These are phyloP conservation scores for Fusarium dlaminii DNA, from an alignment of 2,329 filamentous ascomycete genomes.

Conservation along the genomic window DNA sequence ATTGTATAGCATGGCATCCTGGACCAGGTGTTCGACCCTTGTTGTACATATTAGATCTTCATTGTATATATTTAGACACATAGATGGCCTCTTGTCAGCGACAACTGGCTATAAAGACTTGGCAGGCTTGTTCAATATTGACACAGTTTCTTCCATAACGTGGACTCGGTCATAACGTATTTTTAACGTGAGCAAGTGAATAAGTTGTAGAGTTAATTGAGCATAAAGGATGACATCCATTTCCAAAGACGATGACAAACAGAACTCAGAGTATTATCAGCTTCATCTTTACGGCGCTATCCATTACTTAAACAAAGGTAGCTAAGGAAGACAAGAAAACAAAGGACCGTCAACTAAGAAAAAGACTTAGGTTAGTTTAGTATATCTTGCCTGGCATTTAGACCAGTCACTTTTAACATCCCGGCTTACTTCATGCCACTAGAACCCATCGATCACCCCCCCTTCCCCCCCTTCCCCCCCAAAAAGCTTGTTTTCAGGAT, in stretches of 20 bases:
- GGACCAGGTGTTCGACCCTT: conserved; percentile 25
- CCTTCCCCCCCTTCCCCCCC: too few relatives aligned
- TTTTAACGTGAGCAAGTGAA: too few relatives aligned
- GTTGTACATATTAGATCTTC: conserved; percentile 30
- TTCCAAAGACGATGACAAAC: rapidly evolving
- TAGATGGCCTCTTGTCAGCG: conserved; percentile 6
- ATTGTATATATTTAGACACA: conserved; percentile 35
- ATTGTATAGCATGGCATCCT: conserved; percentile 18
- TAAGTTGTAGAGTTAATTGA: not conserved
- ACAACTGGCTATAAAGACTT: conserved; percentile 14
- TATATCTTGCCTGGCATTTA: rapidly evolving
- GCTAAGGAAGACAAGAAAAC: not conserved
- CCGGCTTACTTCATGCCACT: not conserved
- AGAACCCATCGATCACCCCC: not conserved
- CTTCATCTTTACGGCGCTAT: not conserved
- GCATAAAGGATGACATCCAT: rapidly evolving
- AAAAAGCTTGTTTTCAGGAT: not conserved
- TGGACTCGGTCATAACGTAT: not conserved
- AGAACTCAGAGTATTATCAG: not conserved
- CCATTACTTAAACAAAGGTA: not conserved
- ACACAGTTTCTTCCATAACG: not conserved
- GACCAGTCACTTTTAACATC: not conserved
- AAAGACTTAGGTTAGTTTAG: not conserved
- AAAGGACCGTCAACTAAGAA: not conserved
- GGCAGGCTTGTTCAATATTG: conserved; percentile 14